phyloP scores from a whole-genome alignment of 116 monocot species.

The Posidonia oceanica region DNA sequence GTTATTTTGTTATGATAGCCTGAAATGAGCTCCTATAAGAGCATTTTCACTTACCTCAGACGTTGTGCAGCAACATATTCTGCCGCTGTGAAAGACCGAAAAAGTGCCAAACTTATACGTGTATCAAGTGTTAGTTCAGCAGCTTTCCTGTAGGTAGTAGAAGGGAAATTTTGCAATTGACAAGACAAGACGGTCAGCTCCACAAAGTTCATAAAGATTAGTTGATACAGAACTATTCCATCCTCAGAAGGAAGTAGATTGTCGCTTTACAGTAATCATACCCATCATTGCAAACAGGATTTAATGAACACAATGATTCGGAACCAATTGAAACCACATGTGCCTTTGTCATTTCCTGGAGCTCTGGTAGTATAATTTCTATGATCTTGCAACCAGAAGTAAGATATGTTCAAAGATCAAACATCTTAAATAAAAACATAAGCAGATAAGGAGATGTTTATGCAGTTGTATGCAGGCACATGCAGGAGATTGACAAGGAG shows the following conservation, averaged over 20 bases:
- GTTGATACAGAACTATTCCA: neutral
- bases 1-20: too few relatives aligned
- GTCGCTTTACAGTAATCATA: constrained; percentile 8
- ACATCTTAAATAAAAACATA: neutral
- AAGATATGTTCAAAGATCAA: neutral
- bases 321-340: constrained; percentile 94
- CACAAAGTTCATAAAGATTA: neutral
- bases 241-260: neutral
- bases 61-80: constrained; percentile 94
- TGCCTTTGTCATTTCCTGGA: constrained; percentile 66
- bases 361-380: constrained; percentile 84
- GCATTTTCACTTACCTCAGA: constrained; percentile 42
- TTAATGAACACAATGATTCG: constrained; percentile 60
- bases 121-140: constrained; percentile 65
- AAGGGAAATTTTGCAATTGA: neutral
- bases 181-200: neutral
- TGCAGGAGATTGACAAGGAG: neutral
- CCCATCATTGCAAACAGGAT: constrained; percentile 68
- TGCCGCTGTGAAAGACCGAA: constrained; percentile 63
- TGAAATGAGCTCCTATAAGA: neutral
- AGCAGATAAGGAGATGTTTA: neutral
- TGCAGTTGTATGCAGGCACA: neutral
- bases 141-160: constrained; percentile 29
- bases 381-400: constrained; percentile 31
- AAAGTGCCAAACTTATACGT: constrained; percentile 66